Percentiles rank a stretch among this genome's conserved stretches.
Conservation (phyloP, 73 alveolate genomes). For the Uronychia setigera region DNA sequence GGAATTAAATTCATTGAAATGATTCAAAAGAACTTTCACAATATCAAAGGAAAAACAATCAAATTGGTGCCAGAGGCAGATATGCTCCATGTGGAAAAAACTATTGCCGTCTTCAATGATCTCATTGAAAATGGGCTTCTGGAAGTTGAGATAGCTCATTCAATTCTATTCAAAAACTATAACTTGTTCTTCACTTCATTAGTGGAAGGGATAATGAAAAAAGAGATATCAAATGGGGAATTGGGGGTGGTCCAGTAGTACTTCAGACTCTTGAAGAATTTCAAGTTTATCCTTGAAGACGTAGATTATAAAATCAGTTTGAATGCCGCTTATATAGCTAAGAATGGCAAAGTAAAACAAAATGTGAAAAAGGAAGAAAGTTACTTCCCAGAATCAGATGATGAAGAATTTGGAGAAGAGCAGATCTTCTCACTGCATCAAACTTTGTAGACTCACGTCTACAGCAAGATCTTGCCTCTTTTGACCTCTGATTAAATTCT, state of each 20-base stretch:
- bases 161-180: neutral
- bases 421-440: neutral
- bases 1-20: neutral
- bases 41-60: too few relatives aligned
- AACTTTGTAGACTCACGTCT: neutral
- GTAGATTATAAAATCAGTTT: neutral
- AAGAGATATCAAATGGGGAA: neutral
- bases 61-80: neutral
- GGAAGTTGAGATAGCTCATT: neutral
- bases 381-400: neutral
- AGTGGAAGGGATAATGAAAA: too few relatives aligned
- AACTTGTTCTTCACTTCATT: neutral
- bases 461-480: neutral
- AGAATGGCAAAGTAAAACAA: neutral
- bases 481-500: neutral
- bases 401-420: neutral
- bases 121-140: neutral
- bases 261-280: neutral
- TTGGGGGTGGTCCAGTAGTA: neutral
- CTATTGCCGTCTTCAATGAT: neutral
- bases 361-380: neutral
- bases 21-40: neutral
- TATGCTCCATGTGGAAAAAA: neutral
- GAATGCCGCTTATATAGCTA: neutral
- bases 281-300: neutral